A percentile compares a stretch with the other conserved stretches of the same genome.
phyloP scores from a whole-genome alignment of 176 grass and related monocot genomes.

The Pharus latifolius region DNA sequence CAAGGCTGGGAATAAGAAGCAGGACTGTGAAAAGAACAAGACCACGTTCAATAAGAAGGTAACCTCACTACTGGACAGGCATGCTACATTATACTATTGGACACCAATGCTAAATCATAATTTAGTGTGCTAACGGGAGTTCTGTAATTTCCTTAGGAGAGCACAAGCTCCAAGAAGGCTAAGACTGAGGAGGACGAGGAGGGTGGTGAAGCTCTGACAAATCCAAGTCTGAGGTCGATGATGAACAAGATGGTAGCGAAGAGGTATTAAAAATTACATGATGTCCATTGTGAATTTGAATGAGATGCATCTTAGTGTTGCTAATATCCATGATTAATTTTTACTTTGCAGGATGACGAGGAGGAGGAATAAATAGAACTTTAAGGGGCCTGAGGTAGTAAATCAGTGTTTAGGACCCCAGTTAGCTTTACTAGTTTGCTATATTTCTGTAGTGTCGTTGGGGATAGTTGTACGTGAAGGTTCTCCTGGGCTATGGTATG shows the following conservation, averaged over 20 bases:
- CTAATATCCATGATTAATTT: not conserved
- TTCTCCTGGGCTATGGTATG: constrained; percentile 10
- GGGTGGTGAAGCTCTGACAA: constrained; percentile 53
- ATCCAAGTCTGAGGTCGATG: constrained; percentile 68
- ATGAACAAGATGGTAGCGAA: constrained; percentile 23
- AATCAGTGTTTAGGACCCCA: constrained; percentile 32
- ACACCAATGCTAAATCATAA: not conserved
- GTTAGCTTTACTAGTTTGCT: constrained; percentile 48
- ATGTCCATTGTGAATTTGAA: not conserved
- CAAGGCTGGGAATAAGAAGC: constrained; percentile 61
- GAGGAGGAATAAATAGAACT: constrained; percentile 60
- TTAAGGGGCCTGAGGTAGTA: constrained; percentile 21
- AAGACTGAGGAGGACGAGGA: constrained; percentile 45
- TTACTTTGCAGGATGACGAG: constrained; percentile 37
- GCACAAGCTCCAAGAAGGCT: constrained; percentile 44
- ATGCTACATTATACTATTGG: too few species aligned
- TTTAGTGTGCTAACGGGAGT: not conserved
- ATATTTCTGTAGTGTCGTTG: constrained; percentile 12
- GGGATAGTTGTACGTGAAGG: constrained; percentile 9
- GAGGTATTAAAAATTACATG: constrained; percentile 31
- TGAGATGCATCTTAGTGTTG: not conserved
- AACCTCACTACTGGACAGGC: not conserved
- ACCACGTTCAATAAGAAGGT: constrained; percentile 53
- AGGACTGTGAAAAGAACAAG: constrained; percentile 63
- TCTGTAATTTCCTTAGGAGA: constrained; percentile 14